Evolutionary conservation across 2,329 filamentous ascomycete species (phyloP), one percentile per base, ranked within the genome.

Genomic region (Mariannaea elegans): DNA sequence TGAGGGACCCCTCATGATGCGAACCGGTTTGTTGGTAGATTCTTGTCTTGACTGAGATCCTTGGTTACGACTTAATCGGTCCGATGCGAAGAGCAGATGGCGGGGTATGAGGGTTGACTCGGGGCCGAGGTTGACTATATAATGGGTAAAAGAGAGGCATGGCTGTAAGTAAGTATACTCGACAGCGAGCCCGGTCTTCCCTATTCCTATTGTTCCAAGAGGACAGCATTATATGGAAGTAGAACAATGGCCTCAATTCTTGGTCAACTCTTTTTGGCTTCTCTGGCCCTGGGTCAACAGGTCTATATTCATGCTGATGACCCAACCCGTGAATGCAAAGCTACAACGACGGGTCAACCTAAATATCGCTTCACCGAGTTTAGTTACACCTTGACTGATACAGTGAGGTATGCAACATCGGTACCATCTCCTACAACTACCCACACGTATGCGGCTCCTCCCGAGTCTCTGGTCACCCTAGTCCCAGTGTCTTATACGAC

Each of bases 401-500:
- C 73, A 7, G 66, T 75, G 42, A 65, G 73, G 50, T 73, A 73
- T 55, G 73, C 73, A 2, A 73, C 72, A 13, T 69, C 73, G 1
- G 63, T 71, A 4, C 67, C 71, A 3, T 61, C 72, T 2, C 73
- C 73, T 3, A 73, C 73, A 4, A 62, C 71, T 2, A 73, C 73
- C 7, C 58, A 66, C 7, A 74, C 72, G 12, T 75, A 72, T 42
- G 73, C 73, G 1, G 56, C 64, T 5, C 68, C 73, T 7, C 64
- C 68, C 12, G 69, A 70, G 42, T 67, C 68, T 2, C 64, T 75
- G 13, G 57, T 55, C 6, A 63, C 67, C 7, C 54, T 75, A 2
- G 47, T 75, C 0, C 64, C 72, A 2, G 50, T 74, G 12, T 73
- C 71, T 0, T 74, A 70, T 23, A 75, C 74, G 0, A 75, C 72